phyloP scores from a whole-genome alignment of 345 rosid genomes.

The Salix dunnii region DNA sequence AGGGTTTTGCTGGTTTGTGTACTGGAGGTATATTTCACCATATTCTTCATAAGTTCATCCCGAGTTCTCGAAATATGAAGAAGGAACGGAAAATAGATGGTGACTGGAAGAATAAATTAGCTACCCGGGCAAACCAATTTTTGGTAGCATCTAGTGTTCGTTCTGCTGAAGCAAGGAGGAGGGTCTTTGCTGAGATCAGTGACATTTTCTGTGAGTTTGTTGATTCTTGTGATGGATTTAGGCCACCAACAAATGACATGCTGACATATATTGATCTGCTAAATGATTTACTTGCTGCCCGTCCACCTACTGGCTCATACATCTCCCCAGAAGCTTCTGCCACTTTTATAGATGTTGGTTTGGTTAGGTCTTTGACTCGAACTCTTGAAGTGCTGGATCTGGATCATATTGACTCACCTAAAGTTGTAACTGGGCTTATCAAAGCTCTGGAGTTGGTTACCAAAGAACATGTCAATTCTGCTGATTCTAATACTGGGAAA shows the following conservation, averaged over 20 bases:
- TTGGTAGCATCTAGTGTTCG: conserved; percentile 90
- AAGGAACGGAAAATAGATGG: conserved; percentile 71
- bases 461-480: conserved; percentile 77
- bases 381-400: conserved; percentile 85
- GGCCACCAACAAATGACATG: conserved; percentile 57
- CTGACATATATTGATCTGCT: conserved; percentile 73
- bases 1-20: conserved; percentile 34
- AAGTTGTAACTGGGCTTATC: conserved; percentile 72
- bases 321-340: conserved; percentile 86
- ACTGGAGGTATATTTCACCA: conserved; percentile 74
- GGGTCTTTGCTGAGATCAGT: conserved; percentile 69
- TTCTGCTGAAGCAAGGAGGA: conserved; percentile 82
- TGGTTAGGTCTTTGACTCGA: conserved; percentile 68
- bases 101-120: conserved; percentile 91
- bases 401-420: conserved; percentile 81
- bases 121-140: conserved; percentile 71
- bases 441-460: conserved; percentile 90
- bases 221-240: conserved; percentile 51
- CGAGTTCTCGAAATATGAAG: conserved; percentile 51
- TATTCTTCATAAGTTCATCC: conserved; percentile 70
- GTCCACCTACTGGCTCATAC: conserved; percentile 74
- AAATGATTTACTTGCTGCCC: conserved; percentile 83
- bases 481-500: conserved; percentile 50
- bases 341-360: conserved; percentile 81
- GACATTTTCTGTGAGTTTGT: conserved; percentile 63